Base-by-base conservation (phyloP, 2,329 filamentous ascomycete species). In the Fusarium palustre region DNA sequence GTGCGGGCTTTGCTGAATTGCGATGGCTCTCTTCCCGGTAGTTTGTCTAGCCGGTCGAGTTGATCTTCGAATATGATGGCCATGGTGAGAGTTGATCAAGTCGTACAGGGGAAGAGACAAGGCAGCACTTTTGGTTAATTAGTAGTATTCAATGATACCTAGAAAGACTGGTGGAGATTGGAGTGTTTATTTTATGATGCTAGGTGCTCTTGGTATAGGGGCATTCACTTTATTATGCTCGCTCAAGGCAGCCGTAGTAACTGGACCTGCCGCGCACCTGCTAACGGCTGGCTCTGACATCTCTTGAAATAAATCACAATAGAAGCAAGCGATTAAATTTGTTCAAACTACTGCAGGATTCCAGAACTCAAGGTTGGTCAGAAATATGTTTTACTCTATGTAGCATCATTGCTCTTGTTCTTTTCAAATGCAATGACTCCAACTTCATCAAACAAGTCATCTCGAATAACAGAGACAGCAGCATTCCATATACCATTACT, bases 211-310 rank as follows among this genome's bases (percentile, higher is more conserved):
- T 48, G 22, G 7, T 24, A n/a, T n/a, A 24, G 30, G 41, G 6
- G 20, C 5, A 52, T 38, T 45, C 12, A 38, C 33, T 18, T 34
- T 8, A 31, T 36, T 4, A 25, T 25, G 24, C 24, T 25, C 24
- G 31, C 50, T 31, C 28, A 43, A 58, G 58, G 67, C 62, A 68
- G 63, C 42, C 50, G 58, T 48, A 31, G 38, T 48, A 28, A 38
- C 34, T 48, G 56, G 49, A 34, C 55, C 67, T 47, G 67, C 38
- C 43, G 33, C 41, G 58, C 46, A 68, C 47, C 67, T 68, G 67
- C 64, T 50, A 46, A 22, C 39, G 41, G 54, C 34, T 64, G 54
- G 58, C 41, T 33, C 55, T 22, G 39, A n/a, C 16, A 24, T 16
- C 36, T 20, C 10, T 33, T 22, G 28, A 55, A 20, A 8, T n/a